These are phyloP conservation scores for Arthrobotrys musiformis DNA, from an alignment of 2,329 filamentous ascomycete genomes.

Conservation along the genomic window DNA sequence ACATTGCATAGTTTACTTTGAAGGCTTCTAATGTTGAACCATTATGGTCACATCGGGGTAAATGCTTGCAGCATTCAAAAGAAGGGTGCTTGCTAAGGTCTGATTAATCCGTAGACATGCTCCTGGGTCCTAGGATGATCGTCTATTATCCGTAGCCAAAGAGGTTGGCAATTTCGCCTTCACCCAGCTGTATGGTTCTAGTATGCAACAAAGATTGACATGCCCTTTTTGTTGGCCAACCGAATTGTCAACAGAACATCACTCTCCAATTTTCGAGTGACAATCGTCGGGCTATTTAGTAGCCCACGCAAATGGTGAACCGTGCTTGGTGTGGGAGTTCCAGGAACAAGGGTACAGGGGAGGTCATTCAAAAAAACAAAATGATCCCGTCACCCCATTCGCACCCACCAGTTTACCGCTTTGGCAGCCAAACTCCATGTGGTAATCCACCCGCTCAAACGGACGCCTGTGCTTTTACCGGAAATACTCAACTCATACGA, in stretches of 20 bases:
- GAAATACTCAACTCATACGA: slow-evolving; percentile 56
- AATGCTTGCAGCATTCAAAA: slow-evolving; percentile 8
- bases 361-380: slow-evolving; percentile 48
- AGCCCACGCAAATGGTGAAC: slow-evolving; percentile 49
- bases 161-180: slow-evolving; percentile 41
- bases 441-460: slow-evolving; percentile 53
- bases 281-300: slow-evolving; percentile 50
- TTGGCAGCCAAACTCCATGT: slow-evolving; percentile 46
- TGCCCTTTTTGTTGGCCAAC: slow-evolving; percentile 30
- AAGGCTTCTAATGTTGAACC: neutral
- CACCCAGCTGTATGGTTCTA: slow-evolving; percentile 44
- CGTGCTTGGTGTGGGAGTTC: slow-evolving; percentile 56
- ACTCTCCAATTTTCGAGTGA: slow-evolving; percentile 36
- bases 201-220: slow-evolving; percentile 21
- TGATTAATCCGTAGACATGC: slow-evolving; percentile 45
- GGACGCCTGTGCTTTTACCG: slow-evolving; percentile 55
- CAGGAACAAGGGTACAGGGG: slow-evolving; percentile 49
- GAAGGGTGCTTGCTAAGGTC: slow-evolving; percentile 42
- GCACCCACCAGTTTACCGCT: slow-evolving; percentile 49
- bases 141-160: slow-evolving; percentile 33
- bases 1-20: no score
- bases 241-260: slow-evolving; percentile 19
- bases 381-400: slow-evolving; percentile 50
- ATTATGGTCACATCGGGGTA: slow-evolving; percentile 16
- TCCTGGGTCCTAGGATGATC: slow-evolving; percentile 31